Evolutionary conservation across 164 flowering plant genomes (phyloP).

Genomic region (Aristolochia contorta): DNA sequence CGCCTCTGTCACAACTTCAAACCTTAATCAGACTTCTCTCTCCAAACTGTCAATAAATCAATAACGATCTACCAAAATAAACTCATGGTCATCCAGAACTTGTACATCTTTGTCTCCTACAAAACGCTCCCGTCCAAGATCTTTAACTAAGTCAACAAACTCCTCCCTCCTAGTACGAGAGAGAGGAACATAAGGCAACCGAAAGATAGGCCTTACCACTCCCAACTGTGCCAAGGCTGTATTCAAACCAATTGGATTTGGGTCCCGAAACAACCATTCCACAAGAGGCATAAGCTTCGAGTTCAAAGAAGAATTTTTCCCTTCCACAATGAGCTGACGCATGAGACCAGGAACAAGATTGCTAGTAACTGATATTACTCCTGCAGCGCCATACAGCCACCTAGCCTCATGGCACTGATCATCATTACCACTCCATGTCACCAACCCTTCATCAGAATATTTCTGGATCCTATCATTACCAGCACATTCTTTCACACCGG

Average conservation of each 20-base stretch:
- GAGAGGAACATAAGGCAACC: conserved; percentile 83
- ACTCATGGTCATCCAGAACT: conserved; percentile 73
- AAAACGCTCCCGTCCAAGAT: conserved; percentile 67
- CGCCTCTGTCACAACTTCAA: too few species aligned
- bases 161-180: conserved; percentile 52
- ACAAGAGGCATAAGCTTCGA: conserved; percentile 58
- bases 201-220: conserved; percentile 72
- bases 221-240: conserved; percentile 88
- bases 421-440: conserved; percentile 85
- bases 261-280: conserved; percentile 28
- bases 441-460: conserved; percentile 48
- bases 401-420: conserved; percentile 80
- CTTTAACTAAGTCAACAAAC: conserved; percentile 63
- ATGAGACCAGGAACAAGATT: conserved; percentile 72
- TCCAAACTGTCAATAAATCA: conserved; percentile 7
- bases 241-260: conserved; percentile 75
- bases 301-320: conserved; percentile 47
- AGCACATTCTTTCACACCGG: conserved; percentile 80
- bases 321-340: conserved; percentile 53
- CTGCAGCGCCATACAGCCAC: conserved; percentile 70
- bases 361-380: conserved; percentile 76
- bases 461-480: conserved; percentile 57
- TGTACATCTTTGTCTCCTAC: conserved; percentile 68
- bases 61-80: conserved; percentile 58
- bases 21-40: too few species aligned